Evolutionary conservation across 1,284 basidiomycete species (phyloP), one percentile per base, ranked within the genome.

Genomic region (Trichosporon inkin): DNA sequence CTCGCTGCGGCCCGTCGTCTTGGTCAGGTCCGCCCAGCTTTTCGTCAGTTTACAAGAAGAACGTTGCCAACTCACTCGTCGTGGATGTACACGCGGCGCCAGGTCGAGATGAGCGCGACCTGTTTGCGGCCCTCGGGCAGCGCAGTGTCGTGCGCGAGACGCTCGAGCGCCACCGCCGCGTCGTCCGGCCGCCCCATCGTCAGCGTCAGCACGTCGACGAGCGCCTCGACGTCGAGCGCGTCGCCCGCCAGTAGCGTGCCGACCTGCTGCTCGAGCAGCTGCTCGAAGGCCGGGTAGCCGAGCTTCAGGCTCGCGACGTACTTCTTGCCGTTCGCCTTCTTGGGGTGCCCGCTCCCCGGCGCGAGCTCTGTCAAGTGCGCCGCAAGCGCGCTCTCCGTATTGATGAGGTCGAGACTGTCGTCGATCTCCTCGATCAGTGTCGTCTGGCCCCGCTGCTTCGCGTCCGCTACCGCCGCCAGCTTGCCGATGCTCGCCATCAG

Each of bases 401-500:
- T 76, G 64, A 82, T 76, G n/a, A 81, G 65, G 61, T 84, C 82
- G 39, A 83, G 75, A 39, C 76, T 70, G 61, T 83, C 81, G 65
- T 83, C 82, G 53, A 81, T 73, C 2, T 68, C 77, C 79, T 57
- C 13, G 2, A 53, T 17, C 10, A 39, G 55, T 17, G 32, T 6
- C 34, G 55, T 32, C 34, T 55, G 59, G 14, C 69, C 71, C 17
- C 75, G 67, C 10, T 67, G 44, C 40, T 87, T 85, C 61, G 87
- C 73, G 61, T 88, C 84, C 7, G 90, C 89, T 8, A 97, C 81
- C 60, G 90, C 85, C 0, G 89, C 82, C 6, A 99, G 83, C 78
- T 98, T 98, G 44, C 89, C 89, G 32, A 99, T 85, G 70, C 92
- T 94, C 57, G 95, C 83, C 82, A 93, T 88, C 53, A 95, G 81